phyloP scores from a whole-genome alignment of 306 rosid species.

The Rosa chinensis region DNA sequence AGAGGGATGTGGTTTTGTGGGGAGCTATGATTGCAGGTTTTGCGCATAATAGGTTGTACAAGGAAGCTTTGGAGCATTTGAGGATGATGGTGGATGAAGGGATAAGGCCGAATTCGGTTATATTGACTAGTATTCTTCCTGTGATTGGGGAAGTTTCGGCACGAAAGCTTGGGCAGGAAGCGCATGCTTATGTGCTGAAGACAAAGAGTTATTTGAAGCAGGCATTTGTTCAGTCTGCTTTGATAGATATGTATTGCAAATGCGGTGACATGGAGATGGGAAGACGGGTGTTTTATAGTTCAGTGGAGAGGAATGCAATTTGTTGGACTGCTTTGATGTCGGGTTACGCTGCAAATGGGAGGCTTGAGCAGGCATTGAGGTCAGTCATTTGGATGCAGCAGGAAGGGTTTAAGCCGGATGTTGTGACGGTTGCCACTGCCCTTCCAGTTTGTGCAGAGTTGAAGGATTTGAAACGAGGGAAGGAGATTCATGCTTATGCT shows the following conservation, averaged over 20 bases:
- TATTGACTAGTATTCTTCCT: conserved; percentile 51
- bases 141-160: conserved; percentile 55
- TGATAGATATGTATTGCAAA: conserved; percentile 88
- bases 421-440: conserved; percentile 65
- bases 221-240: conserved; percentile 61
- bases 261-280: conserved; percentile 72
- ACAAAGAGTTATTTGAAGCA: conserved; percentile 50
- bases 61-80: conserved; percentile 51
- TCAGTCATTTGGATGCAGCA: conserved; percentile 90
- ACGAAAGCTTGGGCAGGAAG: conserved; percentile 55
- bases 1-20: conserved; percentile 63
- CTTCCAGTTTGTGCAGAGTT: conserved; percentile 77
- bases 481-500: conserved; percentile 77
- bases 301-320: conserved; percentile 63
- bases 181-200: conserved; percentile 74
- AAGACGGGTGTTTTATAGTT: conserved; percentile 60
- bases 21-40: conserved; percentile 66
- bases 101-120: conserved; percentile 46
- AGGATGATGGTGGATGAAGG: conserved; percentile 62
- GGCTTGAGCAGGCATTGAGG: conserved; percentile 72
- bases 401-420: conserved; percentile 81
- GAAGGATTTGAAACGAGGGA: conserved; percentile 61
- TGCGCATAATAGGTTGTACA: conserved; percentile 43
- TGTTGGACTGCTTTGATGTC: conserved; percentile 90
- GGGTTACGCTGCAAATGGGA: conserved; percentile 67